Evolutionary conservation across 2,329 filamentous ascomycete genomes (phyloP).

Genomic region (Verticillium zaregamsianum): DNA sequence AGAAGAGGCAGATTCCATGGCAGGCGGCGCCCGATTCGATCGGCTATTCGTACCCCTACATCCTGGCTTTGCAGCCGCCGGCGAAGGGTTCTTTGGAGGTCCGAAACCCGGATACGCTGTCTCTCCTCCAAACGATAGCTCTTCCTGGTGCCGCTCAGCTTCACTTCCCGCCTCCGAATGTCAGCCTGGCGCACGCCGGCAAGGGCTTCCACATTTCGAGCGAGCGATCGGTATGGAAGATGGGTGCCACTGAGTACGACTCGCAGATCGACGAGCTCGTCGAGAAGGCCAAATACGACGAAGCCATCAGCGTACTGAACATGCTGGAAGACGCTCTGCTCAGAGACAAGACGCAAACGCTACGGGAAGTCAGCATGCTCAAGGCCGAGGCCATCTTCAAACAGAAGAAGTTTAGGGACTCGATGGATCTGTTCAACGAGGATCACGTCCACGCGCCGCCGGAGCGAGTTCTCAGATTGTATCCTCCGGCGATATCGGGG

Average conservation of each 20-base stretch:
- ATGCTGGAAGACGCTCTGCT: conserved; percentile 93
- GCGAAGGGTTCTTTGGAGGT: conserved; percentile 85
- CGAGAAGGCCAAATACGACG: conserved; percentile 70
- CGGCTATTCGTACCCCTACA: conserved; percentile 95
- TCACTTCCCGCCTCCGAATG: conserved; percentile 87
- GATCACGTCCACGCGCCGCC: conserved; percentile 86
- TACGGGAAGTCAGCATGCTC: conserved; percentile 83
- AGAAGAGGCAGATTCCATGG: conserved; percentile 91
- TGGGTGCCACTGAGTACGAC: conserved; percentile 90
- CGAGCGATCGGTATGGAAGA: conserved; percentile 90
- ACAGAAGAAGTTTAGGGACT: conserved; percentile 75
- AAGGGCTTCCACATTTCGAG: conserved; percentile 95
- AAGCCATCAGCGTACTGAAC: conserved; percentile 81
- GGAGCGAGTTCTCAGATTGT: conserved; percentile 80
- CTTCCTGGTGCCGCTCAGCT: conserved; percentile 79
- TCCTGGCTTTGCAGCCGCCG: conserved; percentile 79
- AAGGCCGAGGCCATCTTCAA: conserved; percentile 86
- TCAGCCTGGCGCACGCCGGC: conserved; percentile 90
- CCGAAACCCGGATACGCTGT: conserved; percentile 86
- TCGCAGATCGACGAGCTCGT: conserved; percentile 82
- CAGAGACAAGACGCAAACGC: conserved; percentile 72
- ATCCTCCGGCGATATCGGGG: conserved; percentile 79
- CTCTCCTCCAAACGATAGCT: conserved; percentile 78
- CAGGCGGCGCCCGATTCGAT: conserved; percentile 80
- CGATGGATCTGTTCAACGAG: conserved; percentile 81